A percentile compares a stretch with the other conserved stretches of the same genome.
Evolutionary conservation across 2,329 filamentous ascomycete species (phyloP).

Genomic region (Periconia digitata): DNA sequence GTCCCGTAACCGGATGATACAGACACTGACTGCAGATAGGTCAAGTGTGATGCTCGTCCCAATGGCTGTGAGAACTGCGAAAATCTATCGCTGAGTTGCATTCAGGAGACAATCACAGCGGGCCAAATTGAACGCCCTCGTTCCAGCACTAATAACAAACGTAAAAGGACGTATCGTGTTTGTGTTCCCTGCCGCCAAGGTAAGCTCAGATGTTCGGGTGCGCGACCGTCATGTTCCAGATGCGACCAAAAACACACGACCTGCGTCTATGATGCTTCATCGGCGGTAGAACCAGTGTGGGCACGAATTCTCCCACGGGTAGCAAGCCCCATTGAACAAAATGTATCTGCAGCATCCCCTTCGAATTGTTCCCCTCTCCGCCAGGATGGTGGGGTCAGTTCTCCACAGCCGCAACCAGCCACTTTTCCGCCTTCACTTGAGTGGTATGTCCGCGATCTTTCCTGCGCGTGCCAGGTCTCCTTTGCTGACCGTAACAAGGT

Average conservation of each 20-base stretch:
- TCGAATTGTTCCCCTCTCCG: conserved; percentile 3
- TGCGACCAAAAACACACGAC: conserved; percentile 27
- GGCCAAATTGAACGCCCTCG: conserved; percentile 21
- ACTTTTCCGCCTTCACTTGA: conserved; percentile 25
- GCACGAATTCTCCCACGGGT: conserved; percentile 29
- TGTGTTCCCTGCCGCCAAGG: conserved; percentile 34
- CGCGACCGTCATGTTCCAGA: conserved; percentile 30
- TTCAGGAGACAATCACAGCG: conserved; percentile 17
- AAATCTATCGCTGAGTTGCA: conserved; percentile 28
- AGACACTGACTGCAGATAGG: conserved; percentile 14
- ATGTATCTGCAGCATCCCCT: conserved; percentile 17
- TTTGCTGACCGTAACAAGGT: too few species aligned
- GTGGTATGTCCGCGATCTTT: conserved; percentile 15
- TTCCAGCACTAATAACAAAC: conserved; percentile 29
- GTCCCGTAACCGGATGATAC: too few species aligned
- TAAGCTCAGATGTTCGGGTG: conserved; percentile 37
- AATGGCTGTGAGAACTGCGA: conserved; percentile 36
- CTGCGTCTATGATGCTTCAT: conserved; percentile 32
- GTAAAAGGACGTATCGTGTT: conserved; percentile 34
- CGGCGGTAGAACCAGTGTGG: conserved; percentile 31
- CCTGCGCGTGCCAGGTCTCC: background rate
- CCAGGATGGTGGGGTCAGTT: conserved; percentile 12
- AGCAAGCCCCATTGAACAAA: conserved; percentile 10
- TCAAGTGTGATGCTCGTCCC: conserved; percentile 36
- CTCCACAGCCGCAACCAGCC: conserved; percentile 14